phyloP scores from a whole-genome alignment of 192 early-diverging fungal genomes.

The Linnemannia schmuckeri region DNA sequence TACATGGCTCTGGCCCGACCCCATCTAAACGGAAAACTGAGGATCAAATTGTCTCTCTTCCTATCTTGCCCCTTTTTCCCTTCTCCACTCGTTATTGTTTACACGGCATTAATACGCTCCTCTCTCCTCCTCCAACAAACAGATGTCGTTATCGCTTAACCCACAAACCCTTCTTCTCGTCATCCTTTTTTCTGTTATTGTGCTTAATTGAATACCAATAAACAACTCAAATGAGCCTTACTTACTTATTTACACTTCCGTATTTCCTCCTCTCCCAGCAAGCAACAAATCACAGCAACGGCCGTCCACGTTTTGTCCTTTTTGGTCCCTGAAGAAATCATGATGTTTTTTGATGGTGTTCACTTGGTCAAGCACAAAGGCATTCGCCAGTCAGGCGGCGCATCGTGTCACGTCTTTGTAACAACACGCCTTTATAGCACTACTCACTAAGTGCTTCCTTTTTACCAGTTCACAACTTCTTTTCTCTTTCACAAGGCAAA shows the following conservation, averaged over 20 bases:
- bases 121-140: conserved; percentile 12
- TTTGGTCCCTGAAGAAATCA: conserved; percentile 7
- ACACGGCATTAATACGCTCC: neutral
- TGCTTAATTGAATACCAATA: neutral
- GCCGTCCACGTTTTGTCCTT: conserved; percentile 41
- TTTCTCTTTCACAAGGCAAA: no score
- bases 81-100: neutral
- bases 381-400: neutral
- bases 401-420: neutral
- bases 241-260: neutral
- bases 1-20: neutral
- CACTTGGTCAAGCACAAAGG: neutral
- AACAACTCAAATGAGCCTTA: neutral
- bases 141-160: conserved; percentile 38
- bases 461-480: no score
- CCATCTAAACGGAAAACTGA: neutral
- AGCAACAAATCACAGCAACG: conserved; percentile 30
- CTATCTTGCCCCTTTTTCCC: neutral
- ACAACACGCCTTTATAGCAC: no score
- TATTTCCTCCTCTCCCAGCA: neutral
- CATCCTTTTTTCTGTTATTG: neutral
- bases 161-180: conserved; percentile 10
- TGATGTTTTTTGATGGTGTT: neutral
- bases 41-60: neutral
- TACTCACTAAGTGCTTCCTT: no score